Evolutionary conservation across 2,329 filamentous ascomycete genomes (phyloP).

Genomic region (Neoscytalidium dimidiatum): DNA sequence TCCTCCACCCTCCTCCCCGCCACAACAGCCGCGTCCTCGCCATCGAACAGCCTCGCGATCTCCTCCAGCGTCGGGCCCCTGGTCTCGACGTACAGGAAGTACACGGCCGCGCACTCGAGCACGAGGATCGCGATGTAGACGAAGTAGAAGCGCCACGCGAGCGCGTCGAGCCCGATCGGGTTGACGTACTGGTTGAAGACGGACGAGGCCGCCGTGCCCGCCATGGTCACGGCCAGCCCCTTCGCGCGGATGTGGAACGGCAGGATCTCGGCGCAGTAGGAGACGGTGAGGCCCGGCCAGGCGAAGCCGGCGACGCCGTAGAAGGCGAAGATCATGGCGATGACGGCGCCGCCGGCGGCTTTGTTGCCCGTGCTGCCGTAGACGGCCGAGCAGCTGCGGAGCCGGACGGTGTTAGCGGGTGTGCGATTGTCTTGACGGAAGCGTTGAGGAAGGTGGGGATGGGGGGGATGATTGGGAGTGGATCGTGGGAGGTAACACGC

Average conservation of each 20-base stretch:
- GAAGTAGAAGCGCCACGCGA: conserved; percentile 43
- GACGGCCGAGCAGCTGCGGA: conserved; percentile 14
- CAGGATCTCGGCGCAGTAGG: conserved; percentile 52
- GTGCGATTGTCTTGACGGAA: too few relatives aligned
- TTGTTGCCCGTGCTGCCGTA: conserved; percentile 6
- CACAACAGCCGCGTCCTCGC: conserved; percentile 33
- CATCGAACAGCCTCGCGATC: conserved; percentile 46
- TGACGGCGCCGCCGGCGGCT: conserved; percentile 23
- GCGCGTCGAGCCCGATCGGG: conserved; percentile 40
- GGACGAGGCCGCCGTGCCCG: conserved; percentile 47
- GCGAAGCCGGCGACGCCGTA: conserved; percentile 34
- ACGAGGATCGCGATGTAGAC: conserved; percentile 44
- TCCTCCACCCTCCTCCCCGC: background rate
- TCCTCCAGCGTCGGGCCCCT: conserved; percentile 48
- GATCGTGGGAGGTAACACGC: too few relatives aligned
- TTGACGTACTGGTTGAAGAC: conserved; percentile 51
- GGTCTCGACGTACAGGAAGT: conserved; percentile 40
- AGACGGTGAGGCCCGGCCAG: conserved; percentile 45
- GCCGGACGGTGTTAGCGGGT: background rate
- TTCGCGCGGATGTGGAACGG: conserved; percentile 51
- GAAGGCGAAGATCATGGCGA: conserved; percentile 41
- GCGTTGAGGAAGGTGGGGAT: background rate
- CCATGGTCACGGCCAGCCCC: conserved; percentile 43
- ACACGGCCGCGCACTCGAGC: conserved; percentile 41
- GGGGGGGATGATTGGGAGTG: background rate